These are phyloP conservation scores for Thermothelomyces thermophilus DNA, from an alignment of 2,329 filamentous ascomycete species.

Conservation along the genomic window DNA sequence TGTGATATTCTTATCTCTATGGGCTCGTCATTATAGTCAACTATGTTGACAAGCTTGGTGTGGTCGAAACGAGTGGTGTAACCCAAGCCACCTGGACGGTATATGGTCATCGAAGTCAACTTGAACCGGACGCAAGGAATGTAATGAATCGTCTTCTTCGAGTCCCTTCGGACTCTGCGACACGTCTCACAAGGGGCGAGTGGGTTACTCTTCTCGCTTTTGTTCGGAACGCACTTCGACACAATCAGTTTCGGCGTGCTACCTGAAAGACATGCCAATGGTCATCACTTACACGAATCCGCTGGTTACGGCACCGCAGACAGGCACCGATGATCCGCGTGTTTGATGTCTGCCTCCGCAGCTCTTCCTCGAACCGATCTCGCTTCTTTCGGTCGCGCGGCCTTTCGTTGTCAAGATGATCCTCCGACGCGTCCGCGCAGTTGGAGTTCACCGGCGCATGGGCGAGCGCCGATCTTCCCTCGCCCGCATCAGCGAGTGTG, in stretches of 20 bases:
- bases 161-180: slow-evolving; percentile 31
- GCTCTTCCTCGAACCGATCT: slow-evolving; percentile 21
- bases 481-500: background rate
- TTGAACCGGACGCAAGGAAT: slow-evolving; percentile 40
- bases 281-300: slow-evolving; percentile 34
- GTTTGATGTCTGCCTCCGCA: slow-evolving; percentile 30
- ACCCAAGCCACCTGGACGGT: slow-evolving; percentile 37
- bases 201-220: slow-evolving; percentile 21
- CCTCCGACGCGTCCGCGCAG: background rate
- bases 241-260: slow-evolving; percentile 3
- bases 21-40: slow-evolving; percentile 28
- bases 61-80: slow-evolving; percentile 40
- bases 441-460: no score
- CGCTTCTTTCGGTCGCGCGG: slow-evolving; percentile 13
- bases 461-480: no score
- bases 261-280: no score
- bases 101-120: slow-evolving; percentile 36
- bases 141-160: slow-evolving; percentile 42
- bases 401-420: background rate
- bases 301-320: slow-evolving; percentile 40
- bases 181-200: slow-evolving; percentile 36
- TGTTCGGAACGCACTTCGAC: slow-evolving; percentile 34
- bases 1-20: slow-evolving; percentile 35
- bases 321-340: slow-evolving; percentile 37
- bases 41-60: slow-evolving; percentile 36